Conservation (phyloP, 768 basidiomycete genomes). For the Termitomyces sp. region DNA sequence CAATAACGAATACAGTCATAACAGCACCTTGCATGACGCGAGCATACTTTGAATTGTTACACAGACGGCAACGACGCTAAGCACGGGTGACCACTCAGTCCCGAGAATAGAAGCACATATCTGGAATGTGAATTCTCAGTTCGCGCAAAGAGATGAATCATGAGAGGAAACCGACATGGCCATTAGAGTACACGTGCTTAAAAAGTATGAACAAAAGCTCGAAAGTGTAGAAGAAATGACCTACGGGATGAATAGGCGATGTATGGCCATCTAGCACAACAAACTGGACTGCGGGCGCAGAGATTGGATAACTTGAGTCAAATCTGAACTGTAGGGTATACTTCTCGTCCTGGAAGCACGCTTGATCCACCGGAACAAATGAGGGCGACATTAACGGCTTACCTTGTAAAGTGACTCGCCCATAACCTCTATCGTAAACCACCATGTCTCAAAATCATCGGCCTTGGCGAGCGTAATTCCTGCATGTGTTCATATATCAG, state of each 20-base stretch:
- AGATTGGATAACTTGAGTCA: constrained; percentile 78
- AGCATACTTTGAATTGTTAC: constrained; percentile 91
- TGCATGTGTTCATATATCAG: constrained; percentile 19
- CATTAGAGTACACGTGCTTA: constrained; percentile 84
- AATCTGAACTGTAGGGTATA: constrained; percentile 82
- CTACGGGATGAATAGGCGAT: constrained; percentile 77
- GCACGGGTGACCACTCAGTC: constrained; percentile 86
- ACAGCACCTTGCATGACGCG: constrained; percentile 77
- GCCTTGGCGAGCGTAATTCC: constrained; percentile 72
- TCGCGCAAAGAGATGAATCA: background rate
- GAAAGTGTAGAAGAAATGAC: constrained; percentile 20
- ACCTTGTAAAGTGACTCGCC: constrained; percentile 80
- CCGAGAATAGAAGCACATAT: constrained; percentile 90
- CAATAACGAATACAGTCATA: background rate
- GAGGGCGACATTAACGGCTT: constrained; percentile 8
- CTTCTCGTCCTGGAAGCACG: constrained; percentile 52
- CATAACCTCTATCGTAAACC: constrained; percentile 75
- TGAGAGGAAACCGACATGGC: constrained; percentile 51
- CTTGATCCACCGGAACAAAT: background rate
- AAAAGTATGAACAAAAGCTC: constrained; percentile 5
- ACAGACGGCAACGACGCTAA: constrained; percentile 77
- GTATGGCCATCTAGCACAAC: constrained; percentile 57
- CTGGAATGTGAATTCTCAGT: constrained; percentile 28
- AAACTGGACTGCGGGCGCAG: constrained; percentile 84
- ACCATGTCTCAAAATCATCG: constrained; percentile 76